Base-by-base conservation (phyloP, 805 yeast genomes). In the Yarrowia keelungensis region DNA sequence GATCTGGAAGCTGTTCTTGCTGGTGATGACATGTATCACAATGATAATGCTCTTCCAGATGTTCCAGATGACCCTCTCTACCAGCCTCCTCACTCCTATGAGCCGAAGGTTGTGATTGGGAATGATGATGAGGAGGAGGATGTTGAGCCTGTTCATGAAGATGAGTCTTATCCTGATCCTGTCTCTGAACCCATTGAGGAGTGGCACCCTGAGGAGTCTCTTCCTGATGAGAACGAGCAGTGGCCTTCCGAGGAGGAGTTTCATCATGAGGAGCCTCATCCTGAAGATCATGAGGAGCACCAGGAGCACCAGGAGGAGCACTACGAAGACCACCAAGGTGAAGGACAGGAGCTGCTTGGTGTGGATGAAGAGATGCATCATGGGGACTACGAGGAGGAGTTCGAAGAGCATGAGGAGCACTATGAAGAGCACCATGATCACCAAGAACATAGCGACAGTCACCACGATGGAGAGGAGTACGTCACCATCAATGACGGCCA, bases 21-120 rank as follows among this genome's bases (percentile, higher is more conserved):
- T 26, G 53, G 38, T 11, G 53, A 36, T 15, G 56, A 42, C 5
- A 43, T 35, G 51, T 59, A 43, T n/a, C 41, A 32, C 14, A 45
- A 26, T 19, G 65, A 45, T 10, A 35, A 43, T 11, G 50, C 35
- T 4, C 15, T 45, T 14, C 50, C 65, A 16, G 38, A n/a, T 5
- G 16, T 43, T 3, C 51, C 51, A 8, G 51, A 59, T 2, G 42
- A 59, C 14, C 19, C 41, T 8, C 3, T 32, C 15, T 43, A 59
- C 35, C 51, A 45, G 26, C 50, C 51, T 35, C 65, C 65, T 11
- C 51, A 59, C 5, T 45, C 51, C 5, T 43, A 59, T n/a, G 51
- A 59, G 35, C 65, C 65, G 14, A 59, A 59, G 51, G n/a, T 56
- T 15, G 47, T 26, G 1, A 2, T 56, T 15, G 47, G 38, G 8